These are phyloP conservation scores for Picea sitchensis DNA, from an alignment of 75 land plant genomes.

Conservation along the genomic window DNA sequence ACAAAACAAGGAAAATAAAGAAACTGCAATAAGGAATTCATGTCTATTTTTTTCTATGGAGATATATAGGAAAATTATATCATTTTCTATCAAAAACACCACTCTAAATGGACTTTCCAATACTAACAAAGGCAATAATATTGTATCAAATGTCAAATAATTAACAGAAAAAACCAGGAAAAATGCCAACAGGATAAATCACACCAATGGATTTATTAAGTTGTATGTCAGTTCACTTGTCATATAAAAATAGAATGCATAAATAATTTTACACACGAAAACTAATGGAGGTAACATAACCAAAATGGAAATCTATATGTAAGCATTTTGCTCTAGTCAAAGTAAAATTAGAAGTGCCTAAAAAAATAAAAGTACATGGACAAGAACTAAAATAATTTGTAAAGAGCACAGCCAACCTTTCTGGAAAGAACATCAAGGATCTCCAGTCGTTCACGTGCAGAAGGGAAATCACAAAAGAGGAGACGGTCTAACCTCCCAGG, in stretches of 20 bases:
- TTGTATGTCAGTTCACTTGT: too few species aligned
- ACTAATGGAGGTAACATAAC: too few species aligned
- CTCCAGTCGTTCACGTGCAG: slow-evolving; percentile 67
- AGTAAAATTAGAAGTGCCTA: not conserved
- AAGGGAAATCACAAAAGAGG: slow-evolving; percentile 96
- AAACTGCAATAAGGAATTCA: too few species aligned
- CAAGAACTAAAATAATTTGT: not conserved
- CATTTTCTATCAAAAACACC: too few species aligned
- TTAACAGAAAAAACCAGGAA: not conserved
- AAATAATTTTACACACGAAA: not conserved
- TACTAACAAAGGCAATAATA: not conserved
- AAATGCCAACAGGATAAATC: not conserved
- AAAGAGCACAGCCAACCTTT: slow-evolving; percentile 54
- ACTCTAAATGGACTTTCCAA: not conserved
- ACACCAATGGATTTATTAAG: not conserved
- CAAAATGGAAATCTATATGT: too few species aligned
- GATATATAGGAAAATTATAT: too few species aligned
- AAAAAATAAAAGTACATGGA: not conserved
- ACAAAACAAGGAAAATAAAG: too few species aligned
- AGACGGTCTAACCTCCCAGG: slow-evolving; percentile 97
- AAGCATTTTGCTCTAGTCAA: not conserved
- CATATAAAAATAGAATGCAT: not conserved
- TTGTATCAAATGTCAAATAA: not conserved
- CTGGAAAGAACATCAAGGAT: slow-evolving; percentile 79
- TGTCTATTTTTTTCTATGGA: too few species aligned